Base-by-base conservation (phyloP, 23 red algal genomes). In the Gracilaria domingensis region DNA sequence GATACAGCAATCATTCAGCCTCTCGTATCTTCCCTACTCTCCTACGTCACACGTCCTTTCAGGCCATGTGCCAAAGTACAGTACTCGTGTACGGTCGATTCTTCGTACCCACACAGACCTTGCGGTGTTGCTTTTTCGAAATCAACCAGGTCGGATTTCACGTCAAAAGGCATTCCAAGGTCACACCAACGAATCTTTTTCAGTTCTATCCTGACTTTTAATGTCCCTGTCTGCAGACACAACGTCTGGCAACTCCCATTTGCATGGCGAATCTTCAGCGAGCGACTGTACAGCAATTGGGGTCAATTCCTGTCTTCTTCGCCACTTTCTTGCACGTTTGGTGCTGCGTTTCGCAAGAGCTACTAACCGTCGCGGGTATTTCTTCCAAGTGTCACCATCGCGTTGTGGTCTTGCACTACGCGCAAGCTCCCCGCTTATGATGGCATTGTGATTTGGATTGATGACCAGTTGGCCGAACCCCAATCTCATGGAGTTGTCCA, bases 291-390 rank as follows among this genome's bases (percentile, higher is more conserved):
- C 59, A 17, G 59, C 59, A 30, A 64, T 12, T 12, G 13, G 4
- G 0, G 59, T 64, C 59, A 64, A 64, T 32, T 64, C 59, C 59
- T 64, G 25, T 32, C 59, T 64, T 30, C 24, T 64, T 64, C 28
- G 59, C 59, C 59, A 64, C 59, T 64, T 64, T 64, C 59, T 26
- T 30, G n/a, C 32, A 4, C 59, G 59, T 64, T 32, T 64, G 25
- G 59, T 64, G 59, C 24, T 30, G 13, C 59, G 59, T 32, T 64
- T 32, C 24, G 25, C 59, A 64, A 64, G 28, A 2, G 14, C 59
- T 2, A 64, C 18, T 24, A 64, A 24, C 28, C 59, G 30, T 32
- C 12, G n/a, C 30, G 59, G 59, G 59, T 64, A 64, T 13, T 64
- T 64, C 59, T 64, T 64, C 59, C 59, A 64, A 24, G 0, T 55